These are phyloP conservation scores for Saccharomycopsis fodiens DNA, from an alignment of 805 yeast species.

Conservation along the genomic window DNA sequence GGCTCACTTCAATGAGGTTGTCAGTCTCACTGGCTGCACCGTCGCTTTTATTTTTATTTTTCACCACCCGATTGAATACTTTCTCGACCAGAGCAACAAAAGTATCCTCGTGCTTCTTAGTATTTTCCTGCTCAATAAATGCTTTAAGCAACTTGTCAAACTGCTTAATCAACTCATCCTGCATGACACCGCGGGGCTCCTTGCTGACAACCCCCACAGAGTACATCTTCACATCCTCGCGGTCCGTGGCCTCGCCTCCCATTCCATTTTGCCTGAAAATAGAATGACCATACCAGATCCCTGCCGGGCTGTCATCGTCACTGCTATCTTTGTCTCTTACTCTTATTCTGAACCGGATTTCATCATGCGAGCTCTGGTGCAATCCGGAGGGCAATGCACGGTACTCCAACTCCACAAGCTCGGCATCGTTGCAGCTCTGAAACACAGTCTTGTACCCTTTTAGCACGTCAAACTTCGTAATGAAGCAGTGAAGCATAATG, in stretches of 20 bases:
- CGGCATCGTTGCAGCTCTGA: not conserved
- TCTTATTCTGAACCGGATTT: conserved; percentile 6
- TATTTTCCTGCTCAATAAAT: conserved; percentile 1
- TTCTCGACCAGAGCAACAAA: not conserved
- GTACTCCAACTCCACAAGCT: conserved; percentile 9
- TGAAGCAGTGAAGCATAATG: no score
- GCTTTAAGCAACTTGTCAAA: not conserved
- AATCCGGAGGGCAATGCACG: conserved; percentile 19
- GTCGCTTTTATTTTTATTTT: not conserved
- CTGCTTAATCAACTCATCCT: not conserved
- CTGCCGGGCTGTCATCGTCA: not conserved
- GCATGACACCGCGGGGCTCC: not conserved
- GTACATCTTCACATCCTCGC: conserved; percentile 15
- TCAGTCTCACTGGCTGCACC: not conserved
- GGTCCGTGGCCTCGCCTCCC: conserved; percentile 8
- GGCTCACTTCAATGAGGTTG: not conserved
- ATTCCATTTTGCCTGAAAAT: conserved; percentile 19
- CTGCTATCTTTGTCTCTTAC: not conserved
- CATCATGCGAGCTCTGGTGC: conserved; percentile 11
- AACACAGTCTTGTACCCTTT: conserved; percentile 12
- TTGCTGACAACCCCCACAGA: conserved; percentile 10
- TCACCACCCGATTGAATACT: not conserved
- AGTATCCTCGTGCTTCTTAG: not conserved
- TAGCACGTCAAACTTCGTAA: conserved; percentile 17
- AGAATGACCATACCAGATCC: conserved; percentile 4